Evolutionary conservation across 179 eudicot genomes (phyloP).

Genomic region (Drosera spatulata): DNA sequence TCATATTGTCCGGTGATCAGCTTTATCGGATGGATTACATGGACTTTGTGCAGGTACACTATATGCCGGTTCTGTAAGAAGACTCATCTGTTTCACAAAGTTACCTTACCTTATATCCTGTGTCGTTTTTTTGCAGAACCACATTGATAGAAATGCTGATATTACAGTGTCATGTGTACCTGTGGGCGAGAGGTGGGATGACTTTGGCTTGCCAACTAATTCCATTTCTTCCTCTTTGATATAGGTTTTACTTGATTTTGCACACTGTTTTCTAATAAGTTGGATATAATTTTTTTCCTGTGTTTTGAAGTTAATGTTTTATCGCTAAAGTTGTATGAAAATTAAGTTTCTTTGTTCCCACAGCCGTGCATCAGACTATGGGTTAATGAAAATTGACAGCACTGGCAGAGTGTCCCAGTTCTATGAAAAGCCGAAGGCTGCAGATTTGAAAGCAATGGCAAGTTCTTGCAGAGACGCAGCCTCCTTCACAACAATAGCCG

Average conservation of each 20-base stretch:
- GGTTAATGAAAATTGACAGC: constrained; percentile 19
- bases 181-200: constrained; percentile 54
- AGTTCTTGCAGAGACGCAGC: neutral
- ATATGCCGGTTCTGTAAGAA: neutral
- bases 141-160: constrained; percentile 13
- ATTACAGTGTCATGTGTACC: constrained; percentile 85
- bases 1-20: constrained; percentile 94
- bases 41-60: constrained; percentile 74
- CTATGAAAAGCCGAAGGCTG: constrained; percentile 68
- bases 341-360: neutral
- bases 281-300: too few relatives aligned
- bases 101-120: too few relatives aligned
- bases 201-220: neutral
- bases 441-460: constrained; percentile 68
- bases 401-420: constrained; percentile 61
- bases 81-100: neutral
- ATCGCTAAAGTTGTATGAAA: too few relatives aligned
- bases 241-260: neutral
- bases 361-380: constrained; percentile 89
- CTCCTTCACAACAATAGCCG: too few relatives aligned
- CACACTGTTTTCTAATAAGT: too few relatives aligned
- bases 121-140: constrained; percentile 46
- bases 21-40: constrained; percentile 94
- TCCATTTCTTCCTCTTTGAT: neutral
- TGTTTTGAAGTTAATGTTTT: too few relatives aligned